Base-by-base conservation (phyloP, 768 basidiomycete species). In the Fomitopsis serialis region DNA sequence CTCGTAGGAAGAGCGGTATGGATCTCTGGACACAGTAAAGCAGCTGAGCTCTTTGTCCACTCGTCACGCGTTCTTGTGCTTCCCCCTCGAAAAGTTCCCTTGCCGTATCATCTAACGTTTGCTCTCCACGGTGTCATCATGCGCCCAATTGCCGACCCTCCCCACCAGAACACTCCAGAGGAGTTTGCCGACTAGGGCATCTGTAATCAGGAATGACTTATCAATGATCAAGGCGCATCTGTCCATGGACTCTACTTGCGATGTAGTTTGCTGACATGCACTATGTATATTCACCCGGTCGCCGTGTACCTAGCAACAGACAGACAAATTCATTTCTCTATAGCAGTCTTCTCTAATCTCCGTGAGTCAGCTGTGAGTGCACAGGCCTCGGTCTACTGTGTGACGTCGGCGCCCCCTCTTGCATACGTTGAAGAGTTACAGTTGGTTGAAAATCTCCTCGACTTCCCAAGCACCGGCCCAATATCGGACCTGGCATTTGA, bases 381-480 rank as follows among this genome's bases (percentile, higher is more conserved):
- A n/a, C n/a, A n/a, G 29, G 29, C 29, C 29, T 6, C 29, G 29
- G 29, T 11, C 5, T 32, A 32, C 29, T n/a, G n/a, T n/a, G n/a
- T n/a, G n/a, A n/a, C n/a, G n/a, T n/a, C n/a, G n/a, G n/a, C n/a
- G n/a, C n/a, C n/a, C n/a, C n/a, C n/a, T n/a, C n/a, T n/a, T n/a
- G n/a, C n/a, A n/a, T n/a, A n/a, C n/a, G 29, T 11, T 32, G 29
- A 11, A 32, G 6, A 11, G 29, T 11, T 32, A 32, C 11, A 66
- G 49, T 54, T 64, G 56, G 10, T 52, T 54, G 62, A 92, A 89
- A 42, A 81, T 77, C 69, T 96, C 92, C 68, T 98, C 96, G 44
- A 94, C 85, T 67, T 98, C 92, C 96, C 96, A 98, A 42, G 94
- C 95, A 35, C 92, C 93, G 7, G 81, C 81, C 96, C 96, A 98